These are phyloP conservation scores for Apiospora aurea DNA, from an alignment of 2,329 filamentous ascomycete species.

Conservation along the genomic window DNA sequence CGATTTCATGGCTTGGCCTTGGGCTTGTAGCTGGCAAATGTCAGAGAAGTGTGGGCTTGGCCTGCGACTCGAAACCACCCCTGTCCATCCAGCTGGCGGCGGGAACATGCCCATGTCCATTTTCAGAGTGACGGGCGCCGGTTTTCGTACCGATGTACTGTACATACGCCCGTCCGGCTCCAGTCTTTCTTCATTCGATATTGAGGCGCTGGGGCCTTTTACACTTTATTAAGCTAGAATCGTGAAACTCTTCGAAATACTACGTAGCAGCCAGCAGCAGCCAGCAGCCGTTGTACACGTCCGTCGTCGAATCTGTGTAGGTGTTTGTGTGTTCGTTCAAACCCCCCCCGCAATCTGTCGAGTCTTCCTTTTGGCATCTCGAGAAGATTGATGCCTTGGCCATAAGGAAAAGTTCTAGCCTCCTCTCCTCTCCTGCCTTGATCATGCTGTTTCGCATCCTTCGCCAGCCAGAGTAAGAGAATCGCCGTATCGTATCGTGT, in stretches of 20 bases:
- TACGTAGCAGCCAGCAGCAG: not conserved
- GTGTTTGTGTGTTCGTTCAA: not conserved
- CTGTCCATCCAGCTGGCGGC: conserved; percentile 15
- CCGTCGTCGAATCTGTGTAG: not conserved
- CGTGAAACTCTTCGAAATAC: conserved; percentile 19
- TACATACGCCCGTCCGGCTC: not conserved
- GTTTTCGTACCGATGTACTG: not conserved
- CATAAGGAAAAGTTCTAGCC: not conserved
- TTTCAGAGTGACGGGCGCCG: conserved; percentile 3
- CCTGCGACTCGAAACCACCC: conserved; percentile 31
- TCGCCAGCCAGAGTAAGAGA: conserved; percentile 15
- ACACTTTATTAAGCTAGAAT: conserved; percentile 22
- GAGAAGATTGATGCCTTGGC: not conserved
- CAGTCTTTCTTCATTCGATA: not conserved
- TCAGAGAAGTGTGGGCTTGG: conserved; percentile 48
- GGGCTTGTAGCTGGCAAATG: conserved; percentile 37
- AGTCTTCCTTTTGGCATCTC: not conserved
- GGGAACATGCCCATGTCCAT: conserved; percentile 15
- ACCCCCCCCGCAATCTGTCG: not conserved
- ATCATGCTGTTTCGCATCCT: conserved; percentile 14
- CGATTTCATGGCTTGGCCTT: conserved; percentile 44
- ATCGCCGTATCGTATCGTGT: conserved; percentile 3
- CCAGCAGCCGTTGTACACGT: not conserved
- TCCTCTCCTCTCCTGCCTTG: not conserved
- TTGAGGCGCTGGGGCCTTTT: not conserved